A percentile compares a stretch with the other conserved stretches of the same genome.
Conservation (phyloP, 2,329 filamentous ascomycete genomes). For the Berkeleyomyces rouxiae region DNA sequence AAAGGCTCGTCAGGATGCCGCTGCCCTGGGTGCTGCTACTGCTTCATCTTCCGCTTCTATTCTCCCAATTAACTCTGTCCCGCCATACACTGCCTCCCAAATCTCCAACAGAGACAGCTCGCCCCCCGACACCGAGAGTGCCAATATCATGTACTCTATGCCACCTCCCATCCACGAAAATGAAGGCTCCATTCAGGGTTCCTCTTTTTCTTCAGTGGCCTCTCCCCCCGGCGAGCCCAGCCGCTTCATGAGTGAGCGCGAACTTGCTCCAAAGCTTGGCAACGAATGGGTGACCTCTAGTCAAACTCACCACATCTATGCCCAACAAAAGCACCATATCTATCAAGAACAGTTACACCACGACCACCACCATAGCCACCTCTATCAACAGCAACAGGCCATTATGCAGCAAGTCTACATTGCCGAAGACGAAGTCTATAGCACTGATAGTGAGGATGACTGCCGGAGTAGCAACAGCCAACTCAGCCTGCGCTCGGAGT, state of each 20-base stretch:
- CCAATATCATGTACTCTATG: background rate
- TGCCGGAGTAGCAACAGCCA: background rate
- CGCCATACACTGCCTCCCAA: background rate
- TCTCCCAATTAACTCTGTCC: background rate
- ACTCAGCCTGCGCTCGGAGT: slow-evolving; percentile 3
- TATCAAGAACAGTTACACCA: background rate
- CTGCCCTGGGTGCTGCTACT: background rate
- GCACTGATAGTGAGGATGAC: slow-evolving; percentile 4
- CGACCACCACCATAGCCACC: background rate
- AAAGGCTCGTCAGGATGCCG: slow-evolving; percentile 3
- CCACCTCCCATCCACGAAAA: slow-evolving; percentile 1
- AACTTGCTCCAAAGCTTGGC: background rate
- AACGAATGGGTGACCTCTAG: background rate
- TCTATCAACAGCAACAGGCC: background rate
- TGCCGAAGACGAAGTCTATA: slow-evolving; percentile 5
- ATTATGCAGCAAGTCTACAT: slow-evolving; percentile 1
- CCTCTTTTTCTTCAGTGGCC: background rate
- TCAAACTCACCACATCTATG: background rate
- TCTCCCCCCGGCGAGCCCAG: background rate
- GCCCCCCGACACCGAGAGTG: slow-evolving; percentile 4
- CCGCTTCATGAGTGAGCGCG: background rate
- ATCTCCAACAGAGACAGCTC: background rate
- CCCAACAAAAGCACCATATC: background rate
- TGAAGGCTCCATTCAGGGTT: background rate
- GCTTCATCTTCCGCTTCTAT: background rate